These are phyloP conservation scores for Penicillium paneum DNA, from an alignment of 2,329 filamentous ascomycete genomes.

Conservation along the genomic window DNA sequence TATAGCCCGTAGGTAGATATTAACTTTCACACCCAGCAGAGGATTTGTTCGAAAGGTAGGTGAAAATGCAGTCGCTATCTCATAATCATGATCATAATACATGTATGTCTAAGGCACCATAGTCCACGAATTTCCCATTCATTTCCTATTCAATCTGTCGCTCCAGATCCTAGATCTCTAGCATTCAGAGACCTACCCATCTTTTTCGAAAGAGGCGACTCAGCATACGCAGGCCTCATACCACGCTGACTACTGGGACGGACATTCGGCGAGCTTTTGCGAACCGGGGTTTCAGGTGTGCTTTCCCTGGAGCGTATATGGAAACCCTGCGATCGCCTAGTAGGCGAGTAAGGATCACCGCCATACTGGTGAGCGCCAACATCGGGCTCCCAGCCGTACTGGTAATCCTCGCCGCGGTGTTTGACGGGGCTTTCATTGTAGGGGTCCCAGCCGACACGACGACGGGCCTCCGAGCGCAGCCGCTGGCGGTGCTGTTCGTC, in stretches of 20 bases:
- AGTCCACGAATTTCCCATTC: not conserved
- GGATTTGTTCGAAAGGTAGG: not conserved
- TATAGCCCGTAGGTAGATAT: not conserved
- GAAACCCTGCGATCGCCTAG: constrained; percentile 23
- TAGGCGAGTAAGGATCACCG: constrained; percentile 30
- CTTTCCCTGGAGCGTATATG: constrained; percentile 33
- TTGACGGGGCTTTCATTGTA: constrained; percentile 70
- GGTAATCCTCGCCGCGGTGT: constrained; percentile 63
- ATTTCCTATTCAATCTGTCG: constrained; percentile 14
- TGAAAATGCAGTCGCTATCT: not conserved
- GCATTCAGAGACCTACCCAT: constrained; percentile 28
- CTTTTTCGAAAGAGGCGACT: constrained; percentile 37
- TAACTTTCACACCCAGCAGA: not conserved
- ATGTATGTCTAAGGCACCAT: constrained; percentile 1
- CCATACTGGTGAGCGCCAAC: constrained; percentile 26
- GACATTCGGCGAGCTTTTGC: constrained; percentile 21
- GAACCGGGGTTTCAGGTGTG: constrained; percentile 31
- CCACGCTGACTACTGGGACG: constrained; percentile 22
- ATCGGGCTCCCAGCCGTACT: constrained; percentile 42
- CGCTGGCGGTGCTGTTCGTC: constrained; percentile 60
- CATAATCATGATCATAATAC: constrained; percentile 5
- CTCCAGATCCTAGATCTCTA: constrained; percentile 31
- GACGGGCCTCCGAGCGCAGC: constrained; percentile 58
- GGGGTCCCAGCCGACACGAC: constrained; percentile 66
- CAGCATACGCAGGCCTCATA: constrained; percentile 21